Evolutionary conservation across 208 protist species (phyloP), one percentile per base, ranked within the genome.

Genomic region (Histomonas meleagridis): DNA sequence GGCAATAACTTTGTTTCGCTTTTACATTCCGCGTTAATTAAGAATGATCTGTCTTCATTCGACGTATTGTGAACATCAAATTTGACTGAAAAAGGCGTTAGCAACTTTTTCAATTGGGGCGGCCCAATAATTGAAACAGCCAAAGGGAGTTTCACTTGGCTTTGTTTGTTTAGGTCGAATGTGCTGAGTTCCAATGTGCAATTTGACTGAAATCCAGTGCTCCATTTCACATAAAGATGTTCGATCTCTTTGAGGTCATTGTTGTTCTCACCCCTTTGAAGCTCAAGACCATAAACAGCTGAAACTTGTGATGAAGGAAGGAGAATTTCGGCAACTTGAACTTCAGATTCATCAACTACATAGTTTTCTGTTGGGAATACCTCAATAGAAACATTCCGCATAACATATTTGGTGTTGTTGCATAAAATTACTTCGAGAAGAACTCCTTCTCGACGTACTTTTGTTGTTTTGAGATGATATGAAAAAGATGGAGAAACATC

Each of bases 1-100:
- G 60, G 60, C 16, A 65, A 26, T 65, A 65, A 28, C 7, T 26
- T 26, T n/a, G 60, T n/a, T n/a, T 65, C 60, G 16, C n/a, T 65
- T 65, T 65, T n/a, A 65, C 21, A 5, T 32, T 65, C 60, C 16
- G n/a, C 60, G 60, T 65, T 65, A 65, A 65, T 65, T 65, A 26
- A 5, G n/a, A 65, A 65, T 32, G n/a, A 5, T 65, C 60, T 12
- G 3, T 65, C 60, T 65, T 65, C 60, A 65, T 10, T 26, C 3
- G 60, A 32, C n/a, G 60, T 65, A n/a, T 65, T 65, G n/a, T 65
- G 60, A n/a, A 65, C n/a, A 65, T 65, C 60, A 65, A 65, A 65
- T n/a, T 65, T 65, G 16, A 65, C 60, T 5, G 60, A 12, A 65
- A 65, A 65, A 12, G 60, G 60, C 7, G 60, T 65, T 12, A 65